These are phyloP conservation scores for Ustilago vetiveriae DNA, from an alignment of 1,284 basidiomycete genomes.

Conservation along the genomic window DNA sequence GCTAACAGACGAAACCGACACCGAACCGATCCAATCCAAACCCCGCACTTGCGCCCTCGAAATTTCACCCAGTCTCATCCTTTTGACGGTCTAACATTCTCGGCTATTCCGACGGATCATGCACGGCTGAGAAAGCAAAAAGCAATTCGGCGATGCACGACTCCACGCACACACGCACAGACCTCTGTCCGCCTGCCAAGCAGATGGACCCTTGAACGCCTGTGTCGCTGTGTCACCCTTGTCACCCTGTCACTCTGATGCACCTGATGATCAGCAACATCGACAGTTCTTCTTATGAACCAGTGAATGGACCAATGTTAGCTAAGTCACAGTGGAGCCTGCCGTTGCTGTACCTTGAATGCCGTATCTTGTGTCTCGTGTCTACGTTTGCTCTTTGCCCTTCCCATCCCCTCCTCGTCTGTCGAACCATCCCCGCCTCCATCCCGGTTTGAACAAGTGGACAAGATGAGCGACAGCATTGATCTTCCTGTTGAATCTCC, in stretches of 20 bases:
- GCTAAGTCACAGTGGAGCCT: too few species aligned
- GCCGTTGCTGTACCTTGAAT: too few species aligned
- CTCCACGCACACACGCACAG: conserved; percentile 2
- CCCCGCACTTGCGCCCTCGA: too few species aligned
- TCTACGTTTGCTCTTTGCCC: too few species aligned
- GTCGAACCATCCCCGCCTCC: background rate
- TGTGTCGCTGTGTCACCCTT: too few species aligned
- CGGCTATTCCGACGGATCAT: background rate
- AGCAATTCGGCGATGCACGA: background rate
- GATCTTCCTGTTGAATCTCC: conserved; percentile 44
- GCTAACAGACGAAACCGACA: background rate
- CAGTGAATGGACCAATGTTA: too few species aligned
- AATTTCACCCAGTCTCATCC: background rate
- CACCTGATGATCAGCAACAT: conserved; percentile 20
- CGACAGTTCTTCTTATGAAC: too few species aligned
- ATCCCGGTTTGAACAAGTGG: background rate
- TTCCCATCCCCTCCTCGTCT: background rate
- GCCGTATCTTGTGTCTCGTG: too few species aligned
- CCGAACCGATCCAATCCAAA: background rate
- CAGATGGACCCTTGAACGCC: conserved; percentile 1
- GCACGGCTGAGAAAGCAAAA: conserved; percentile 36
- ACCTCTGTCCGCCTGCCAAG: background rate
- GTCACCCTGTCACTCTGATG: too few species aligned
- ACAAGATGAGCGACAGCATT: conserved; percentile 28
- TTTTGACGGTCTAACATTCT: conserved; percentile 10